A percentile compares a stretch with the other conserved stretches of the same genome.
phyloP scores from a whole-genome alignment of 352 stramenopile genomes.

The Pythium oligandrum region DNA sequence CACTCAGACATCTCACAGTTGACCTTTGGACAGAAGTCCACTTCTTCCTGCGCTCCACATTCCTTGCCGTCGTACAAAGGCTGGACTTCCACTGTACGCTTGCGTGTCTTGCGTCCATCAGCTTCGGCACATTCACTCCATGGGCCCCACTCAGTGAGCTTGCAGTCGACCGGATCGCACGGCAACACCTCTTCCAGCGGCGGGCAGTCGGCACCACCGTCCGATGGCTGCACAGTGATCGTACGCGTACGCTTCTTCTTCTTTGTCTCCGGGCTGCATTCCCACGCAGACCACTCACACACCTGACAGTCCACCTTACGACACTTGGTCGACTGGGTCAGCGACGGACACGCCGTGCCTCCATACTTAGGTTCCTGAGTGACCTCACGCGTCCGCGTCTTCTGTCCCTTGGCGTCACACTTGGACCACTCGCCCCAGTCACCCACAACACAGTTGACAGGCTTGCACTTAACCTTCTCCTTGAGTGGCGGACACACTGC shows the following conservation, averaged over 20 bases:
- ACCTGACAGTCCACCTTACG: conserved; percentile 41
- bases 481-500: conserved; percentile 31
- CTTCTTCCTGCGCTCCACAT: conserved; percentile 15
- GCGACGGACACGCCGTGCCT: conserved; percentile 31
- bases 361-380: conserved; percentile 28
- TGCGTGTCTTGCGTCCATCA: conserved; percentile 32
- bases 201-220: conserved; percentile 37
- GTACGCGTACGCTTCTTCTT: conserved; percentile 31
- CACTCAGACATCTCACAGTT: conserved; percentile 30
- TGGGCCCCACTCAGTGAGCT: conserved; percentile 33
- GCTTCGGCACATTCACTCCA: conserved; percentile 49
- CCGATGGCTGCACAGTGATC: conserved; percentile 26
- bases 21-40: conserved; percentile 22
- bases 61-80: conserved; percentile 27
- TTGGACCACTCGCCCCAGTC: conserved; percentile 34
- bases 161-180: conserved; percentile 43
- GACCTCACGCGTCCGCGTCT: conserved; percentile 30
- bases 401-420: conserved; percentile 29
- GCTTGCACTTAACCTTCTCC: conserved; percentile 45
- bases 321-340: conserved; percentile 37
- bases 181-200: conserved; percentile 24
- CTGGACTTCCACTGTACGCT: conserved; percentile 18
- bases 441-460: conserved; percentile 51
- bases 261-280: conserved; percentile 27
- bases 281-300: conserved; percentile 36